Evolutionary conservation across 345 rosid species (phyloP).

Genomic region (Citrus hindsii): DNA sequence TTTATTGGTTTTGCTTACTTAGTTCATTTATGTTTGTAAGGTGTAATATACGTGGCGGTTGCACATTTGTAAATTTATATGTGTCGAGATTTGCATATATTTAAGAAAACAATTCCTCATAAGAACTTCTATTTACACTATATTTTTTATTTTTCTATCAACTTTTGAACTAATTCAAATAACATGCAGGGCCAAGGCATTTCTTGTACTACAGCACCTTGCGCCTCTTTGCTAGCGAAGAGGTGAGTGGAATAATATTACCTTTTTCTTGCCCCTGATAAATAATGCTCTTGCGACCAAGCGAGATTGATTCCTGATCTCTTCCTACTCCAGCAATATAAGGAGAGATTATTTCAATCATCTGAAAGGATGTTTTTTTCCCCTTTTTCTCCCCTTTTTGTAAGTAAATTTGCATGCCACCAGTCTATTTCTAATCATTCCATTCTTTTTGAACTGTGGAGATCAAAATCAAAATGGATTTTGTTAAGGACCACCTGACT

Average conservation of each 20-base stretch:
- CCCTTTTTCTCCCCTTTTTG: background rate
- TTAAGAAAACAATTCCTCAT: background rate
- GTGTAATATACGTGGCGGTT: no score
- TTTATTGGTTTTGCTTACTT: background rate
- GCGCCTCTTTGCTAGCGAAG: constrained; percentile 67
- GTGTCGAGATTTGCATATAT: background rate
- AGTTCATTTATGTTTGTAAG: background rate
- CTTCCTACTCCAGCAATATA: background rate
- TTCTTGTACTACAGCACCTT: constrained; percentile 62
- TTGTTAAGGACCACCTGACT: background rate
- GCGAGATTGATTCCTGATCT: background rate
- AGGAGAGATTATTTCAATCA: background rate
- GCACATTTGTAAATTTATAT: background rate
- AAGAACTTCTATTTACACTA: background rate
- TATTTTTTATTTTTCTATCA: background rate
- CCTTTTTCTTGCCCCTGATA: background rate
- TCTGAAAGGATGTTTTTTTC: background rate
- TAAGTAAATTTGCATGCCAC: background rate
- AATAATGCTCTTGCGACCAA: background rate
- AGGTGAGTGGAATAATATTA: constrained; percentile 38
- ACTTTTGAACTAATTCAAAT: background rate
- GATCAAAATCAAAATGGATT: background rate
- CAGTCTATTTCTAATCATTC: background rate
- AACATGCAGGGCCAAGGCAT: constrained; percentile 69
- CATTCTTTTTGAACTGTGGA: background rate